Conservation (phyloP, 768 basidiomycete species). For the Pisolithus tinctorius region DNA sequence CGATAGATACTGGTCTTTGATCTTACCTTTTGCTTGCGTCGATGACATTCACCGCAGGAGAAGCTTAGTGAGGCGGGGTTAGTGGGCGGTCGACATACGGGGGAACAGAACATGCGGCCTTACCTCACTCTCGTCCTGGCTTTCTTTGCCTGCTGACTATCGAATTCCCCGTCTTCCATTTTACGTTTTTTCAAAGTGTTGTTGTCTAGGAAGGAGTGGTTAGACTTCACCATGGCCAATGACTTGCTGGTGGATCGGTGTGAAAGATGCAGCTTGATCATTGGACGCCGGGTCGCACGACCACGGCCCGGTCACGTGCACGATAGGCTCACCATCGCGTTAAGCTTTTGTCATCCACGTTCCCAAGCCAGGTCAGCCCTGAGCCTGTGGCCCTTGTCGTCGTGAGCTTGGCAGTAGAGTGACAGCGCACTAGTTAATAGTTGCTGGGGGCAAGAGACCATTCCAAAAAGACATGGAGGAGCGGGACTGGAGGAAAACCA, state of each 20-base stretch:
- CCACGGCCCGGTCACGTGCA: slow-evolving; percentile 21
- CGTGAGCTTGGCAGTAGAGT: neutral
- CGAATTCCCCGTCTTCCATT: slow-evolving; percentile 50
- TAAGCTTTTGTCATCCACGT: neutral
- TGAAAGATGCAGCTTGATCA: slow-evolving; percentile 16
- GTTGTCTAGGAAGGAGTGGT: slow-evolving; percentile 18
- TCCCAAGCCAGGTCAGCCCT: neutral
- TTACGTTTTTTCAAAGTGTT: slow-evolving; percentile 54
- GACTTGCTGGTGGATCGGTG: slow-evolving; percentile 25
- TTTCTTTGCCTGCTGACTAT: slow-evolving; percentile 49
- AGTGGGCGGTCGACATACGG: slow-evolving; percentile 1
- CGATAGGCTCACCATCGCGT: neutral
- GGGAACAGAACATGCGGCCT: slow-evolving; percentile 11
- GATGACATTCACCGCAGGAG: slow-evolving; percentile 83
- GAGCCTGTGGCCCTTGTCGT: neutral
- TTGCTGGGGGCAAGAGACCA: neutral
- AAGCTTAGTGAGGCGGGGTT: slow-evolving; percentile 40
- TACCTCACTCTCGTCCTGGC: slow-evolving; percentile 71
- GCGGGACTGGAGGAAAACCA: slow-evolving; percentile 52
- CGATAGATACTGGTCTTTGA: slow-evolving; percentile 9
- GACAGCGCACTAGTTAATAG: neutral
- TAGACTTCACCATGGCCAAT: slow-evolving; percentile 23
- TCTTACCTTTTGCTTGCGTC: slow-evolving; percentile 77
- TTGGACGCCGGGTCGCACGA: slow-evolving; percentile 2
- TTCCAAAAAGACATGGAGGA: slow-evolving; percentile 19